Evolutionary conservation across 2,329 filamentous ascomycete species (phyloP).

Genomic region (Atkinsonella texensis): DNA sequence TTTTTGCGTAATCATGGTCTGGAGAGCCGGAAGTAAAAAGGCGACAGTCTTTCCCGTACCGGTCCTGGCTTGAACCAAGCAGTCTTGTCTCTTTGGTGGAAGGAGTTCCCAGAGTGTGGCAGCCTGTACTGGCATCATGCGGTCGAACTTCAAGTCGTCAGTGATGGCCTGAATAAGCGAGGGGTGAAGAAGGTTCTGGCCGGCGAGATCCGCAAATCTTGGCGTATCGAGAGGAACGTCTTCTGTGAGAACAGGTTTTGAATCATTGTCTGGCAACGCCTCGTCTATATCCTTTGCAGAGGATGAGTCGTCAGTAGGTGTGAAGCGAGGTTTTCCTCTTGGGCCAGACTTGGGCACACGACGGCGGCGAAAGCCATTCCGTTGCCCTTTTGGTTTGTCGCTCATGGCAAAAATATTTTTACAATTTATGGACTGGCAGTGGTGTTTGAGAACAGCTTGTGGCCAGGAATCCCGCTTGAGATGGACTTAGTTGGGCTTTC

Average conservation of each 20-base stretch:
- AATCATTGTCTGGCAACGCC: neutral
- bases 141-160: slow-evolving; percentile 35
- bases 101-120: slow-evolving; percentile 37
- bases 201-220: slow-evolving; percentile 32
- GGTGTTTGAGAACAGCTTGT: too few species aligned
- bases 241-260: slow-evolving; percentile 9
- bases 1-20: slow-evolving; percentile 51
- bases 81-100: slow-evolving; percentile 31
- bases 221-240: slow-evolving; percentile 30
- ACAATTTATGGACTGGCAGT: neutral
- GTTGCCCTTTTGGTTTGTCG: slow-evolving; percentile 2
- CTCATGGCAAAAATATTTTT: neutral
- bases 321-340: neutral
- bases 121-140: slow-evolving; percentile 45
- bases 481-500: neutral
- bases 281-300: slow-evolving; percentile 1
- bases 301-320: neutral
- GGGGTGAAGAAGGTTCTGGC: slow-evolving; percentile 29
- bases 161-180: slow-evolving; percentile 35
- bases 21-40: slow-evolving; percentile 73
- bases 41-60: slow-evolving; percentile 80
- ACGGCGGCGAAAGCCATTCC: slow-evolving; percentile 1
- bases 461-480: too few species aligned
- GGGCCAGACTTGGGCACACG: slow-evolving; percentile 2
- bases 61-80: slow-evolving; percentile 73